Conservation (phyloP, 805 yeast genomes). For the Zygosaccharomyces bailii region DNA sequence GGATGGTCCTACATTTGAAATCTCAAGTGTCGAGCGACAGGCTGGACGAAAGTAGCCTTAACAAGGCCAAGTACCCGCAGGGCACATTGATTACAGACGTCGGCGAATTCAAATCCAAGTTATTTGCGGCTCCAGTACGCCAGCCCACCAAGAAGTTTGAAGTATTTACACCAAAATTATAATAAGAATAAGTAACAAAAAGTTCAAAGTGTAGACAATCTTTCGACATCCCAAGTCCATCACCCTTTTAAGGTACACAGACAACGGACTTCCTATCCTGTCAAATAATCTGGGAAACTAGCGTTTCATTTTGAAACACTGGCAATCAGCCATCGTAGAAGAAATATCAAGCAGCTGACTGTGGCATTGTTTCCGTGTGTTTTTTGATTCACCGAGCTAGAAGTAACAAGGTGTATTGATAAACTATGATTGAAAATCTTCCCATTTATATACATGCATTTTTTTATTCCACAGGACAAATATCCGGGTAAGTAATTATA, state of each 20-base stretch:
- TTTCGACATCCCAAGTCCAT: slow-evolving; percentile 40
- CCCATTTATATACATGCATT: slow-evolving; percentile 6
- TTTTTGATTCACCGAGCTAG: slow-evolving; percentile 35
- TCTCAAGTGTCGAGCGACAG: slow-evolving; percentile 40
- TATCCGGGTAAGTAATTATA: slow-evolving; percentile 7
- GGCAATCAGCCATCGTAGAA: slow-evolving; percentile 39
- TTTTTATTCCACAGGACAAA: no score
- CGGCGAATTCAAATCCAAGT: slow-evolving; percentile 53
- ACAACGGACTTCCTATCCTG: slow-evolving; percentile 41
- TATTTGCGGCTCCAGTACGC: slow-evolving; percentile 60
- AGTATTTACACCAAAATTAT: slow-evolving; percentile 17
- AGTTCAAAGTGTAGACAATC: slow-evolving; percentile 34
- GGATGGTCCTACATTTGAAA: slow-evolving; percentile 58
- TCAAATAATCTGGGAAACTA: slow-evolving; percentile 38
- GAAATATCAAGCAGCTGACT: slow-evolving; percentile 35
- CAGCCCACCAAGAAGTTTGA: slow-evolving; percentile 43
- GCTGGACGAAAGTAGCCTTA: slow-evolving; percentile 24
- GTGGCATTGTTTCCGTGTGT: slow-evolving; percentile 39
- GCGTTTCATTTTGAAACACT: slow-evolving; percentile 37
- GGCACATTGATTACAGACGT: slow-evolving; percentile 46
- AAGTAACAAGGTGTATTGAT: slow-evolving; percentile 5
- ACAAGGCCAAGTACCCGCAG: slow-evolving; percentile 41
- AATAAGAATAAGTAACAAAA: not conserved
- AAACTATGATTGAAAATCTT: not conserved
- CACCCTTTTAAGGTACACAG: slow-evolving; percentile 29